These are phyloP conservation scores for Amniculicola lignicola DNA, from an alignment of 495 filamentous ascomycete genomes.

Conservation along the genomic window DNA sequence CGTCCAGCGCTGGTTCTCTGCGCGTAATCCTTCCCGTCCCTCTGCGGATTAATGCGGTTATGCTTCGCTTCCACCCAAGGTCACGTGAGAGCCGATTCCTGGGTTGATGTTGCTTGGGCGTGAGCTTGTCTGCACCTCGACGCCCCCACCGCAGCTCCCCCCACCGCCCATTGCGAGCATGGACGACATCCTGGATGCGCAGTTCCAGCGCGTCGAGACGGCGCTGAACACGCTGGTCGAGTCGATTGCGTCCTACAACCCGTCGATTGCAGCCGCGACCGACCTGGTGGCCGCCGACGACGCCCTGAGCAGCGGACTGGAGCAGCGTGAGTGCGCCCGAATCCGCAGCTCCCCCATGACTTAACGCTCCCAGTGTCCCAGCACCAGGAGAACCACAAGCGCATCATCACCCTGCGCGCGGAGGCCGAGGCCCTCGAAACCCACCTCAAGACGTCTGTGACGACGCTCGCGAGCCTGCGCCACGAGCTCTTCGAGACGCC, in stretches of 20 bases:
- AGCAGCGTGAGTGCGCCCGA: constrained; percentile 47
- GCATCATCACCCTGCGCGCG: constrained; percentile 60
- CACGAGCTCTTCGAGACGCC: constrained; percentile 61
- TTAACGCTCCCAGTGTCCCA: constrained; percentile 49
- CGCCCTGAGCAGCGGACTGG: constrained; percentile 57
- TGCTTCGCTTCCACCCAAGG: not conserved
- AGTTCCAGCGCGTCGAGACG: constrained; percentile 66
- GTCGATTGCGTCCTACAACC: constrained; percentile 75
- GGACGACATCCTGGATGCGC: constrained; percentile 56
- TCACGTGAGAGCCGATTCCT: not conserved
- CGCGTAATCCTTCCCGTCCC: constrained; percentile 8
- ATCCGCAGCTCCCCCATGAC: not conserved
- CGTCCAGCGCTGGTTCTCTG: not conserved
- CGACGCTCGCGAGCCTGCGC: constrained; percentile 61
- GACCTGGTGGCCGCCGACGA: constrained; percentile 67
- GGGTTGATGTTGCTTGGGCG: not conserved
- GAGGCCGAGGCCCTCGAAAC: constrained; percentile 57
- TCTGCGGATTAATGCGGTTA: not conserved
- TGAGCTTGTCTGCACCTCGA: not conserved
- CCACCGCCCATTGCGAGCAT: constrained; percentile 40
- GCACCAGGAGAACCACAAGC: constrained; percentile 66
- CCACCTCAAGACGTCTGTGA: constrained; percentile 59
- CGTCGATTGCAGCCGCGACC: constrained; percentile 58
- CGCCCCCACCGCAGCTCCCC: not conserved
- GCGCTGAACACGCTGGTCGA: constrained; percentile 65